phyloP scores from a whole-genome alignment of 371 early-diverging fungal species.

The Apophysomyces sp. region DNA sequence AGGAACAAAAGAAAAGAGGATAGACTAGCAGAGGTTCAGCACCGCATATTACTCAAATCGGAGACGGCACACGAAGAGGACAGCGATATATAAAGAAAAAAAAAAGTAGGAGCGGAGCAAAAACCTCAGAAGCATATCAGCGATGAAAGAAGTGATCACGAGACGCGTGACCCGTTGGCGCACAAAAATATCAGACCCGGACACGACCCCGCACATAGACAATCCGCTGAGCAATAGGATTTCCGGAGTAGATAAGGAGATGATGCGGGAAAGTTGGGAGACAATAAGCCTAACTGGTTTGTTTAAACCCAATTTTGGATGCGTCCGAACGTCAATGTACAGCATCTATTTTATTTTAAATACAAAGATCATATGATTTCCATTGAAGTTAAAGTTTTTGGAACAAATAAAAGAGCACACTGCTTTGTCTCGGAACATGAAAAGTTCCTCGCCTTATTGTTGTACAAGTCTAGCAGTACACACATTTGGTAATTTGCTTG shows the following conservation, averaged over 20 bases:
- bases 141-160: neutral
- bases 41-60: slow-evolving; percentile 3
- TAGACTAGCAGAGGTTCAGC: neutral
- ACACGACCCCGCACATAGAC: neutral
- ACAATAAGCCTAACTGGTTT: too few species aligned
- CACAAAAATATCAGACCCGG: neutral
- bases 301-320: too few species aligned
- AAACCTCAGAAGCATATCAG: neutral
- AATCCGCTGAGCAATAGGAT: neutral
- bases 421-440: neutral
- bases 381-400: neutral
- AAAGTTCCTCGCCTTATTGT: neutral
- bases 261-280: neutral
- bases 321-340: neutral
- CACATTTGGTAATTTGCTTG: slow-evolving; percentile 1
- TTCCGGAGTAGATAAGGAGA: neutral
- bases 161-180: neutral
- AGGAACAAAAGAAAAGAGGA: neutral
- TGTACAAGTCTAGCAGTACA: neutral
- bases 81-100: neutral
- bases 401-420: neutral
- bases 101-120: neutral
- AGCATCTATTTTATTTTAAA: neutral
- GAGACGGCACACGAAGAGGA: slow-evolving; percentile 1
- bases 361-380: neutral